Base-by-base conservation (phyloP, 2,329 filamentous ascomycete species). In the Fusarium gaditjirri region DNA sequence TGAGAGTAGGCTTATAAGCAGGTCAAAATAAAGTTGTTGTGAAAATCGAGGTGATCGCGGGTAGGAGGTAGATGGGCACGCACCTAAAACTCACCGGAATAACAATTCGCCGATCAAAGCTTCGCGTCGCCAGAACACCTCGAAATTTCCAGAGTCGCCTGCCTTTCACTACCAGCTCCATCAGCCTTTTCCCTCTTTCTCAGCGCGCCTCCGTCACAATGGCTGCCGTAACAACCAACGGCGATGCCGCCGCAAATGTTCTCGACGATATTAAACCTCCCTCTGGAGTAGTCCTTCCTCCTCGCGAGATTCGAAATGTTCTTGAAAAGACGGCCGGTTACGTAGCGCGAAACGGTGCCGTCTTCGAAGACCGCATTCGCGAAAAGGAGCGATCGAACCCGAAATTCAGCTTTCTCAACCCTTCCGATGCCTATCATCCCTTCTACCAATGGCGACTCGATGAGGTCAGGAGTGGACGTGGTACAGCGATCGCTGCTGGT, bases 251-350 rank as follows among this genome's bases (percentile, higher is more conserved):
- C 43, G 83, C 85, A 43, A 44, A 57, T 35, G 81, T 81, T 52
- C 85, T 91, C 61, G 89, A 94, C 71, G 88, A 91, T 70, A 89
- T 91, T 80, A 95, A 94, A 81, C 91, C 94, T 38, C 95, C 95
- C 7, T 84, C 91, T 65, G 94, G 94, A 70, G 88, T 97, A 72
- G 93, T 98, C 62, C 88, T 98, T 60, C 96, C 96, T 27, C 96
- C 96, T 16, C 95, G 91, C 80, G 93, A 95, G 79, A 94, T 98
- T 78, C 91, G 94, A 86, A 85, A 86, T 80, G 82, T 95, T 74
- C 91, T 99, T 78, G 95, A 98, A 82, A 98, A 97, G 85, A 97
- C 95, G 17, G 95, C 96, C 58, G 94, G 94, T 50, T 98, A 97
- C 80, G 93, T 98, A 65, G 91, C 91, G 73, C 85, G 90, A 71